Evolutionary conservation across 2,329 filamentous ascomycete genomes (phyloP), one percentile per base, ranked within the genome.

Genomic region (Chrysoporthe puriensis): DNA sequence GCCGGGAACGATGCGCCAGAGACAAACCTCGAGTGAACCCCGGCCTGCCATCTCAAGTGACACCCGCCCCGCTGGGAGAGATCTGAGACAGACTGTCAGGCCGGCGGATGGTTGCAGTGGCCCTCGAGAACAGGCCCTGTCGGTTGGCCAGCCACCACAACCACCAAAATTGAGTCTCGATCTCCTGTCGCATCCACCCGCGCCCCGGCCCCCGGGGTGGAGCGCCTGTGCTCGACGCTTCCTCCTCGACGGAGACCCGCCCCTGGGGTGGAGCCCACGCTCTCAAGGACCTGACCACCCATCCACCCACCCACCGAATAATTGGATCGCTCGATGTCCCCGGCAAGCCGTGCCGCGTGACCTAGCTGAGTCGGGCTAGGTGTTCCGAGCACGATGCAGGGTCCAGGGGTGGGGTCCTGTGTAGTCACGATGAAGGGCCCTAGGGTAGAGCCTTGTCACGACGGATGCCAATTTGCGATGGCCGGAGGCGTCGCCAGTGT

Each of bases 11-110:
- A 40, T 9, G 36, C 36, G 9, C 44, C 44, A 46, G 18, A 46
- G 18, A 46, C 44, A 46, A 26, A 26, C 44, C 44, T 46, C 13
- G 44, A 46, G 44, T 60, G 58, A n/a, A 21, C n/a, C 46, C 36
- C 61, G 32, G 46, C 46, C 61, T 63, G 61, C 48, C 59, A 62
- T 36, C 54, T 57, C 54, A 57, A 62, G 32, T 50, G 46, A 36
- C 32, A 52, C 44, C 43, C 32, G 18, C 16, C 4, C 50, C 54
- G 34, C 18, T 57, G 54, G 34, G 34, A n/a, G 14, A n/a, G 46
- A 54, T 54, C 46, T 63, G 46, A 54, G 61, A 56, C 46, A 43
- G 34, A 42, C 26, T 26, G 32, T 13, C 60, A 48, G 21, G 44
- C n/a, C 44, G 18, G 6, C 32, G 14, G 40, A 9, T 21, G 32